A percentile compares a stretch with the other conserved stretches of the same genome.
These are phyloP conservation scores for Phytopythium litorale DNA, from an alignment of 352 stramenopile genomes.

Conservation along the genomic window DNA sequence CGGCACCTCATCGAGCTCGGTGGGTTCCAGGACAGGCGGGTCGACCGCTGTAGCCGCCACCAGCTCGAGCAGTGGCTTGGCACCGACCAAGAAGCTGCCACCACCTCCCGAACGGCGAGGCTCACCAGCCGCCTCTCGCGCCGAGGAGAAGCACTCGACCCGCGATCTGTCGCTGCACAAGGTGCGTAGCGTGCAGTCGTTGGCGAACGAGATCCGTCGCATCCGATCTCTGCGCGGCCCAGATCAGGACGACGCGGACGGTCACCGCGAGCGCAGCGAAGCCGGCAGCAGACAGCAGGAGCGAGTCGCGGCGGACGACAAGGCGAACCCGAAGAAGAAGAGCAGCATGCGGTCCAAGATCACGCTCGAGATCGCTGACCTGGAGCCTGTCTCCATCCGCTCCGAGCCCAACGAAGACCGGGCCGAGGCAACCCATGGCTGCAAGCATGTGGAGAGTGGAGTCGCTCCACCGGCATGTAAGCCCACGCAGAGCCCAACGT, in stretches of 20 bases:
- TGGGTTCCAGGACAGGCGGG: background rate
- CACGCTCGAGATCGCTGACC: conserved; percentile 66
- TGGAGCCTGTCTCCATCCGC: conserved; percentile 14
- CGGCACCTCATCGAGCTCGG: background rate
- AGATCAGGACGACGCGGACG: background rate
- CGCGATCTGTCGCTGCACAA: conserved; percentile 40
- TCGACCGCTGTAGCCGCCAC: conserved; percentile 9
- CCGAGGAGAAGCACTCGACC: conserved; percentile 40
- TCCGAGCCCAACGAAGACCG: conserved; percentile 16
- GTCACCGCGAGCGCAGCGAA: conserved; percentile 16
- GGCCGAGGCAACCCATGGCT: background rate
- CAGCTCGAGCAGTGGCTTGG: background rate
- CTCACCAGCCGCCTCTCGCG: conserved; percentile 12
- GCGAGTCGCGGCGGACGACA: conserved; percentile 6
- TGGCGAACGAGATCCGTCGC: conserved; percentile 76
- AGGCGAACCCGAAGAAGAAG: conserved; percentile 52
- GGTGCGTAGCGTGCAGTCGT: conserved; percentile 72
- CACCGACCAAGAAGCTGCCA: conserved; percentile 37
- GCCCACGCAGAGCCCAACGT: conserved; percentile 39
- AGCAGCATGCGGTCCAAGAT: conserved; percentile 46
- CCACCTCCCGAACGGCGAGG: conserved; percentile 36
- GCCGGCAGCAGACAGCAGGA: conserved; percentile 1
- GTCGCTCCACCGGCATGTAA: conserved; percentile 25
- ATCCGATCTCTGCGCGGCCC: conserved; percentile 51
- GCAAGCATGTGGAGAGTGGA: background rate